phyloP scores from a whole-genome alignment of 2,329 filamentous ascomycete species.

The Sporothrix brasiliensis region DNA sequence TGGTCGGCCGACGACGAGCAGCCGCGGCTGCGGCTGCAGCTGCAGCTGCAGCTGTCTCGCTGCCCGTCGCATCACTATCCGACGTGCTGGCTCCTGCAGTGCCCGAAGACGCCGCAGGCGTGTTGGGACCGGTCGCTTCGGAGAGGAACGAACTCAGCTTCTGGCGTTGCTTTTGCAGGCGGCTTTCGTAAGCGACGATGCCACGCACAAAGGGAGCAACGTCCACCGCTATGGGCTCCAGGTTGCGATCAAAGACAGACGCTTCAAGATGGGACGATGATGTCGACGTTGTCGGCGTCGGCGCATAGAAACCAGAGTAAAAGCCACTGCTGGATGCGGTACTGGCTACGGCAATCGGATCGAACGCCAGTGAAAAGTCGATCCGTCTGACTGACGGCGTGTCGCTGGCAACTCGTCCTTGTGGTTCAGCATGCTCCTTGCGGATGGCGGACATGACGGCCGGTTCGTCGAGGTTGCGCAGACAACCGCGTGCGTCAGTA shows the following conservation, averaged over 20 bases:
- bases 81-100: background rate
- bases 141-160: slow-evolving; percentile 59
- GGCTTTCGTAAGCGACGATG: slow-evolving; percentile 76
- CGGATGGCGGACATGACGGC: slow-evolving; percentile 46
- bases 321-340: background rate
- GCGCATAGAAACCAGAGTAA: slow-evolving; percentile 36
- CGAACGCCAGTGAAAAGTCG: slow-evolving; percentile 63
- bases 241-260: slow-evolving; percentile 75
- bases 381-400: slow-evolving; percentile 47
- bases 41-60: background rate
- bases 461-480: slow-evolving; percentile 42
- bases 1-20: slow-evolving; percentile 39
- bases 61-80: slow-evolving; percentile 4
- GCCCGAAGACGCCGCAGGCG: slow-evolving; percentile 37
- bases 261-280: slow-evolving; percentile 57
- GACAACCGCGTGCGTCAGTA: slow-evolving; percentile 22
- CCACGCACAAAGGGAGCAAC: slow-evolving; percentile 87
- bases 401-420: slow-evolving; percentile 41
- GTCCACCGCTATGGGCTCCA: slow-evolving; percentile 69
- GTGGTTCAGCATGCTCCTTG: slow-evolving; percentile 44
- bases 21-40: background rate
- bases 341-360: slow-evolving; percentile 59
- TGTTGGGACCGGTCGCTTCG: slow-evolving; percentile 40
- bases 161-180: slow-evolving; percentile 67
- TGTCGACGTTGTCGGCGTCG: slow-evolving; percentile 37